Evolutionary conservation across 805 yeast genomes (phyloP).

Genomic region (Candida maltosa): DNA sequence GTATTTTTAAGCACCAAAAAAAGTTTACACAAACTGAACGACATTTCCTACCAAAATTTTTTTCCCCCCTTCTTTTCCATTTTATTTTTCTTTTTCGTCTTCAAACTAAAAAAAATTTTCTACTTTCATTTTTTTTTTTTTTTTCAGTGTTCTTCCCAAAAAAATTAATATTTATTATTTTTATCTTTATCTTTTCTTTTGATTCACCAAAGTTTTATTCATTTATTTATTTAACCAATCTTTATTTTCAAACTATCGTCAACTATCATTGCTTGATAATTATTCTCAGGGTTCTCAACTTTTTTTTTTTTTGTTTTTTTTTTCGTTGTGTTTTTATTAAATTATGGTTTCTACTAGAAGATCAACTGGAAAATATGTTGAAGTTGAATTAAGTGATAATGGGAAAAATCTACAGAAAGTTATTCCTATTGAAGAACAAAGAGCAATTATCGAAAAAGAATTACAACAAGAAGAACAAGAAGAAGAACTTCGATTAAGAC

Average conservation of each 20-base stretch:
- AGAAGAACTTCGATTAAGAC: not conserved
- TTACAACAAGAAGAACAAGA: not conserved
- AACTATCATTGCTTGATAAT: too few relatives aligned
- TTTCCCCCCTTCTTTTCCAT: not conserved
- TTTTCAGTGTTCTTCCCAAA: not conserved
- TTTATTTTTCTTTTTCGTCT: not conserved
- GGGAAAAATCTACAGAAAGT: slow-evolving; percentile 4
- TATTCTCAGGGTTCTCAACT: too few relatives aligned
- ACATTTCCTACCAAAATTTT: not conserved
- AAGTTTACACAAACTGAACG: too few relatives aligned
- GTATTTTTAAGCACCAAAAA: too few relatives aligned
- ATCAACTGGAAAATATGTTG: slow-evolving; percentile 1
- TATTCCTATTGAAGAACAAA: not conserved
- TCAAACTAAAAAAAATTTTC: not conserved
- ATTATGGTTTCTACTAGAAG: slow-evolving; percentile 9
- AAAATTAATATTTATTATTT: not conserved
- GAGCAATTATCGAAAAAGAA: not conserved
- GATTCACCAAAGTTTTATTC: not conserved
- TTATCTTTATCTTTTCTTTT: not conserved
- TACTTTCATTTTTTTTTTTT: not conserved
- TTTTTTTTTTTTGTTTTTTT: too few relatives aligned
- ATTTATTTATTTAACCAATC: not conserved
- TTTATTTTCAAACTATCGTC: too few relatives aligned
- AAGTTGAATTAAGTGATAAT: slow-evolving; percentile 7
- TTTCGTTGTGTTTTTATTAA: too few relatives aligned